Evolutionary conservation across 192 early-diverging fungal genomes (phyloP).

Genomic region (Jimgerdemannia flammicorona): DNA sequence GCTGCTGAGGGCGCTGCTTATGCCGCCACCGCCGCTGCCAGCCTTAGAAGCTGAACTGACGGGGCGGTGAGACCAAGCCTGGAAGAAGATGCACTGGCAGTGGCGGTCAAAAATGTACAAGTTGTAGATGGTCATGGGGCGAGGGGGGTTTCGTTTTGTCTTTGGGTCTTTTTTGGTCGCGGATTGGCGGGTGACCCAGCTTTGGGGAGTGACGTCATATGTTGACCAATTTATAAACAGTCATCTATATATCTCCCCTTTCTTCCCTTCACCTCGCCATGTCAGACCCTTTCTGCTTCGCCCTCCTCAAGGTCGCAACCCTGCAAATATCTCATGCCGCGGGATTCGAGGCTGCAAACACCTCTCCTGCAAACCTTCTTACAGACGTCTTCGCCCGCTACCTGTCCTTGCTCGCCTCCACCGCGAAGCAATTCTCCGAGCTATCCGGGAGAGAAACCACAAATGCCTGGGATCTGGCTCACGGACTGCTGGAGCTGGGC

Average conservation of each 20-base stretch:
- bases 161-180: no score
- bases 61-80: constrained; percentile 64
- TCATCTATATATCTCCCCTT: not conserved
- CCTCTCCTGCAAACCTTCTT: constrained; percentile 35
- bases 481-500: constrained; percentile 37
- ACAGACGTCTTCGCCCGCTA: constrained; percentile 51
- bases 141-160: not conserved
- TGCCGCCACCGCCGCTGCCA: constrained; percentile 26
- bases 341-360: constrained; percentile 48
- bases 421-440: constrained; percentile 41
- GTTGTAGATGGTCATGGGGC: constrained; percentile 63
- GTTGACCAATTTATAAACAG: no score
- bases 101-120: constrained; percentile 94
- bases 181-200: no score
- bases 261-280: constrained; percentile 8
- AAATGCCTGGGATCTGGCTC: constrained; percentile 37
- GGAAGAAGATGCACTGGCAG: constrained; percentile 87
- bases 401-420: constrained; percentile 38
- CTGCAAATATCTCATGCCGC: constrained; percentile 49
- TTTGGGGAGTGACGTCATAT: no score
- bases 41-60: constrained; percentile 16
- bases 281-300: constrained; percentile 44
- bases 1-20: not conserved
- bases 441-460: constrained; percentile 38
- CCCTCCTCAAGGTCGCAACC: constrained; percentile 41